Conservation (phyloP, 1,284 basidiomycete species). For the Rhodotorula glutinis region DNA sequence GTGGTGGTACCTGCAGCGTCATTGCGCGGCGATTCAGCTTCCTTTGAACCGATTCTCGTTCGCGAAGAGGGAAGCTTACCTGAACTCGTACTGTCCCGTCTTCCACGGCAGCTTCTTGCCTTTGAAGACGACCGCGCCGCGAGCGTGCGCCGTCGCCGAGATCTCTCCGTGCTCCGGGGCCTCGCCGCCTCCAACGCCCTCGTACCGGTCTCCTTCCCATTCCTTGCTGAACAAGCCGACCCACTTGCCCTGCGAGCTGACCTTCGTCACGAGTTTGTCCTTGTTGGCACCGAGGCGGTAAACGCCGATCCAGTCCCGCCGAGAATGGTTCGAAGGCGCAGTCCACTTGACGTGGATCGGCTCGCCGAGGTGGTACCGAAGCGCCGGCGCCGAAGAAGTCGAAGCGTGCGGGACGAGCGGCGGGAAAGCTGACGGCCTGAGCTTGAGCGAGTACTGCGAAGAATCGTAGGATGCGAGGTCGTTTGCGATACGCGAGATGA, state of each 20-base stretch:
- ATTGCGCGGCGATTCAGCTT: neutral
- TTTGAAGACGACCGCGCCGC: conserved; percentile 71
- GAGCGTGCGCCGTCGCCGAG: conserved; percentile 29
- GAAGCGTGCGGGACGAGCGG: conserved; percentile 46
- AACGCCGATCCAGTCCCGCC: conserved; percentile 96
- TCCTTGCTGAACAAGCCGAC: conserved; percentile 84
- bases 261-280: conserved; percentile 74
- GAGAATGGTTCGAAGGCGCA: conserved; percentile 79
- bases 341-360: conserved; percentile 82
- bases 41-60: no score
- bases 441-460: conserved; percentile 68
- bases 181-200: conserved; percentile 50
- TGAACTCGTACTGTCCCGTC: conserved; percentile 80
- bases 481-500: conserved; percentile 80
- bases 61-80: conserved; percentile 40
- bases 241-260: conserved; percentile 89
- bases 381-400: conserved; percentile 49
- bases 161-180: conserved; percentile 7
- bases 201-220: conserved; percentile 81
- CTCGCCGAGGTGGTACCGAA: conserved; percentile 82
- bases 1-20: conserved; percentile 48
- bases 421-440: conserved; percentile 55
- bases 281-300: conserved; percentile 77
- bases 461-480: conserved; percentile 76
- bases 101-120: conserved; percentile 80